Evolutionary conservation across 2,329 filamentous ascomycete genomes (phyloP).

Genomic region (Claviceps sp.): DNA sequence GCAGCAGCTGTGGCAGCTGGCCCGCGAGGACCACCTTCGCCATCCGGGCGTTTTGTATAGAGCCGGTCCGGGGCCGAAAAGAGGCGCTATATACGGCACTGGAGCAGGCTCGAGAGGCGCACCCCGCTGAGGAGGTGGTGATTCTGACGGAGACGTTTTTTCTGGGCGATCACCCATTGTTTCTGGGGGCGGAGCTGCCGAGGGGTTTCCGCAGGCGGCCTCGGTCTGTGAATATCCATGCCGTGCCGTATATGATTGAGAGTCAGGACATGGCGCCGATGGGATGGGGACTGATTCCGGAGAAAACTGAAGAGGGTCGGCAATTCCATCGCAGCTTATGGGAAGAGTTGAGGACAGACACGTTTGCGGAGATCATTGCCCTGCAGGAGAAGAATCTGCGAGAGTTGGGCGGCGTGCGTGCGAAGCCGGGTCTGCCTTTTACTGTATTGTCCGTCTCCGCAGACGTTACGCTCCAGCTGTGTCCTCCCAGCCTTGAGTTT

Average conservation of each 20-base stretch:
- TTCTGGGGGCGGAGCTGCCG: conserved; percentile 23
- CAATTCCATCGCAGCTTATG: neutral
- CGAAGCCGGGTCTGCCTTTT: conserved; percentile 15
- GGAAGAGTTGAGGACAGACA: neutral
- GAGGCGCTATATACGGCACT: neutral
- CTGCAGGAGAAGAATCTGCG: neutral
- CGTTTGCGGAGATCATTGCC: neutral
- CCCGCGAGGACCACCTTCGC: fast-evolving
- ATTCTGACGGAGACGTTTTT: conserved; percentile 28
- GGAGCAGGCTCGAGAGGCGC: neutral
- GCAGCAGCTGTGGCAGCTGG: no score
- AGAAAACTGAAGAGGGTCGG: neutral
- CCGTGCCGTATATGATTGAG: conserved; percentile 20
- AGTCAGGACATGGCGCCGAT: conserved; percentile 13
- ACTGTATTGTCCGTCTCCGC: conserved; percentile 22
- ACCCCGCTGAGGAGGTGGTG: conserved; percentile 23
- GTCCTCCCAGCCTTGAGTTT: conserved; percentile 26
- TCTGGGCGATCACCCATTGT: conserved; percentile 24
- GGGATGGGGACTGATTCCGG: neutral
- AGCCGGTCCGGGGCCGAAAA: neutral
- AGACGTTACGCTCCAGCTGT: conserved; percentile 24
- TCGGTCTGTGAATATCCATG: conserved; percentile 25
- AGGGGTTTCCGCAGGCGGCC: conserved; percentile 22
- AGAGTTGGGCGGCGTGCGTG: neutral
- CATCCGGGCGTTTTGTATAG: neutral